Conservation (phyloP, 2,329 filamentous ascomycete species). For the Xylaria hypoxylon region DNA sequence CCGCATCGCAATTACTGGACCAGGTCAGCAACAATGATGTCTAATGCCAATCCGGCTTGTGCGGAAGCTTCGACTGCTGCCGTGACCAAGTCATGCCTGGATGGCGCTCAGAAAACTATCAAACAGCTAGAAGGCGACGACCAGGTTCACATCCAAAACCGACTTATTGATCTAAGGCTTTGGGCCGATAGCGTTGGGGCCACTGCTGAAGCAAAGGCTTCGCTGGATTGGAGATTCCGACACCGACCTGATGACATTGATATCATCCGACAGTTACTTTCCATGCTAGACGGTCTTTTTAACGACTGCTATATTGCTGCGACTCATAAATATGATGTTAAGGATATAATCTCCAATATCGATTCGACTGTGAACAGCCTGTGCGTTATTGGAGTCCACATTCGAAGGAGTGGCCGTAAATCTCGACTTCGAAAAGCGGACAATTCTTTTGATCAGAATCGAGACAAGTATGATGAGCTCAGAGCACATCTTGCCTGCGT, state of each 20-base stretch:
- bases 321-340: slow-evolving; percentile 8
- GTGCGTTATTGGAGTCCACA: slow-evolving; percentile 9
- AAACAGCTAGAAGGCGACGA: slow-evolving; percentile 18
- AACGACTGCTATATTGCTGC: slow-evolving; percentile 13
- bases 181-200: slow-evolving; percentile 24
- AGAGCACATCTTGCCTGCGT: slow-evolving; percentile 20
- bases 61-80: slow-evolving; percentile 12
- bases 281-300: slow-evolving; percentile 12
- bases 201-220: slow-evolving; percentile 17
- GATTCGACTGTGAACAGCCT: slow-evolving; percentile 19
- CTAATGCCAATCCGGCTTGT: slow-evolving; percentile 7
- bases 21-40: slow-evolving; percentile 1
- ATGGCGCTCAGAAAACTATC: slow-evolving; percentile 6
- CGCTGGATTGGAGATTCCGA: slow-evolving; percentile 11
- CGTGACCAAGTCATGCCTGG: slow-evolving; percentile 19
- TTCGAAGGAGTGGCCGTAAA: slow-evolving; percentile 6
- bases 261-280: slow-evolving; percentile 17
- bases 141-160: slow-evolving; percentile 13
- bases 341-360: slow-evolving; percentile 18
- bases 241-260: slow-evolving; percentile 13
- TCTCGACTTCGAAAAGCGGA: slow-evolving; percentile 17
- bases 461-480: slow-evolving; percentile 7
- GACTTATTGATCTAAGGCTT: slow-evolving; percentile 19
- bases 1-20: no score
- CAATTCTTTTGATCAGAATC: slow-evolving; percentile 15